phyloP scores from a whole-genome alignment of 1,284 basidiomycete genomes.

The Trametes hirsuta region DNA sequence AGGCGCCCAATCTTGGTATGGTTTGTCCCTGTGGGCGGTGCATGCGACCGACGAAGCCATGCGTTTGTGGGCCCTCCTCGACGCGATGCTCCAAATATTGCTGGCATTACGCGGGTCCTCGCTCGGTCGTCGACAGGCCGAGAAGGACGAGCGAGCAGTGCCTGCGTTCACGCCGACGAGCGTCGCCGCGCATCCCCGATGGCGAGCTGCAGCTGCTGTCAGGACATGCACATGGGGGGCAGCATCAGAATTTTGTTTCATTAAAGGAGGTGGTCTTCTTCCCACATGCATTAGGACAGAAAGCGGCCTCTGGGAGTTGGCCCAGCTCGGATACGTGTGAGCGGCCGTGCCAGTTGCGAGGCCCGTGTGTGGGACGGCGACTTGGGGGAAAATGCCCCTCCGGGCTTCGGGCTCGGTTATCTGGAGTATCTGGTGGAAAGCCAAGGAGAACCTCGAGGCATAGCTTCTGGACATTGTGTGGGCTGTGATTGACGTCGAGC shows the following conservation, averaged over 20 bases:
- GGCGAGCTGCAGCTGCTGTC: conserved; percentile 1
- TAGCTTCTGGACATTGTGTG: conserved; percentile 19
- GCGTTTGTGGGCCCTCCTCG: conserved; percentile 6
- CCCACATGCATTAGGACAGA: conserved; percentile 2
- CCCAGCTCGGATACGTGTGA: conserved; percentile 8
- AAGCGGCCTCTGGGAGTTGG: neutral
- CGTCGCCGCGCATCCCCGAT: neutral
- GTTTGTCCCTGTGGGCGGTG: conserved; percentile 14
- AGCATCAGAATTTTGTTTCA: conserved; percentile 16
- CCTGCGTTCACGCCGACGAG: neutral
- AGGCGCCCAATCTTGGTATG: neutral
- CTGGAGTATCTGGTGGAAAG: conserved; percentile 1
- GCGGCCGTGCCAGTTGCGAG: neutral
- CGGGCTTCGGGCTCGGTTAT: conserved; percentile 15
- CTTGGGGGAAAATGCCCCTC: conserved; percentile 11
- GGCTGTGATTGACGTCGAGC: conserved; percentile 24
- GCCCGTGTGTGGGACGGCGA: conserved; percentile 13
- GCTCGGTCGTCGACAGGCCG: conserved; percentile 4
- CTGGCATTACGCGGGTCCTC: conserved; percentile 10
- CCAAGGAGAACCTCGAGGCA: conserved; percentile 16
- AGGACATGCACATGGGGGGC: conserved; percentile 3
- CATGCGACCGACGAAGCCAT: conserved; percentile 8
- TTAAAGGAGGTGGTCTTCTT: conserved; percentile 11
- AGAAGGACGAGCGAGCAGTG: neutral
- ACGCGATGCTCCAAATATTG: neutral